These are phyloP conservation scores for Fusarium albidum DNA, from an alignment of 2,329 filamentous ascomycete genomes.

Conservation along the genomic window DNA sequence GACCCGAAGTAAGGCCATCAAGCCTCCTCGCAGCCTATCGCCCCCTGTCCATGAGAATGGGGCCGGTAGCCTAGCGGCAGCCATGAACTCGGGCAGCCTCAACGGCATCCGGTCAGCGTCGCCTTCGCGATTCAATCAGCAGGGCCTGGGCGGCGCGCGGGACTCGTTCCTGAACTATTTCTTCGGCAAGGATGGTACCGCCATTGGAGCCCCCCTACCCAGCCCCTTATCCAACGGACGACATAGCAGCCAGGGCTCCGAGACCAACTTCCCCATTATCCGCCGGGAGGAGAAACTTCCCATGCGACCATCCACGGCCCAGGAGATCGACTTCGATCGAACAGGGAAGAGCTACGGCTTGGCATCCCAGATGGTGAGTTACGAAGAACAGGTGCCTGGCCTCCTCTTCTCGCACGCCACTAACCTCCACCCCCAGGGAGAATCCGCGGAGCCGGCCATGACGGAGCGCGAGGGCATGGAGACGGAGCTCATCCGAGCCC, in stretches of 20 bases:
- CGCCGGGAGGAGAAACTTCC: slow-evolving; percentile 71
- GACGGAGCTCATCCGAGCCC: slow-evolving; percentile 93
- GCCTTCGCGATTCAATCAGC: slow-evolving; percentile 65
- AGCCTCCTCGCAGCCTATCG: slow-evolving; percentile 78
- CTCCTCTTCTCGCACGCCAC: slow-evolving; percentile 19
- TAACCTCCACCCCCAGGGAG: slow-evolving; percentile 52
- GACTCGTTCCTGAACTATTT: slow-evolving; percentile 99
- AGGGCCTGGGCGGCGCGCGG: slow-evolving; percentile 69
- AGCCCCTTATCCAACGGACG: slow-evolving; percentile 50
- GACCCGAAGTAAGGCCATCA: slow-evolving; percentile 43
- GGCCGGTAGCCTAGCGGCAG: slow-evolving; percentile 64
- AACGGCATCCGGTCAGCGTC: slow-evolving; percentile 62
- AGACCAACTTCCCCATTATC: slow-evolving; percentile 85
- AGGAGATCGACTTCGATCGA: slow-evolving; percentile 55
- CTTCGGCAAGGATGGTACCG: slow-evolving; percentile 89
- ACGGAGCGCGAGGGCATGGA: slow-evolving; percentile 97
- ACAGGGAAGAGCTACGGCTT: slow-evolving; percentile 49
- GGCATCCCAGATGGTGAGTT: slow-evolving; percentile 68
- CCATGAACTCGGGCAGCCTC: slow-evolving; percentile 52
- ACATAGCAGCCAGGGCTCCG: slow-evolving; percentile 80
- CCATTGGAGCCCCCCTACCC: slow-evolving; percentile 48
- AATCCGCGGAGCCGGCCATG: slow-evolving; percentile 80
- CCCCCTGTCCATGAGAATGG: slow-evolving; percentile 79
- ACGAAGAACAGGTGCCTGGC: slow-evolving; percentile 12
- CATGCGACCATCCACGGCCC: slow-evolving; percentile 57